Percentiles rank a stretch among this genome's conserved stretches.
Conservation (phyloP, 2,329 filamentous ascomycete genomes). For the Fusarium xyrophilum region DNA sequence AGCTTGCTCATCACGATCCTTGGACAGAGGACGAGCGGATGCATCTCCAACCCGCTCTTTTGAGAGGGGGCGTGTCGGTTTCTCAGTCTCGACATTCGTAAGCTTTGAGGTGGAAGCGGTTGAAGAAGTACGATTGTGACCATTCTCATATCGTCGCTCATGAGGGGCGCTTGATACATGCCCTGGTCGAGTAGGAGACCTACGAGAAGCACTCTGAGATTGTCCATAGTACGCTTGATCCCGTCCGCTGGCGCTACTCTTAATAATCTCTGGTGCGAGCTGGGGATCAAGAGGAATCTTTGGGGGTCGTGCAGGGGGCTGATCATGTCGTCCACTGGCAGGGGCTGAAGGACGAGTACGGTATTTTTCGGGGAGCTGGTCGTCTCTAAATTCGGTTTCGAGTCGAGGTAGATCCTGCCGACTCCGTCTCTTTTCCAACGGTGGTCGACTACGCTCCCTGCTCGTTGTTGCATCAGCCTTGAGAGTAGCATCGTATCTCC, state of each 20-base stretch:
- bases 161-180: conserved; percentile 40
- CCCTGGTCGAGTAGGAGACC: conserved; percentile 44
- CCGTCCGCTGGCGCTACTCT: conserved; percentile 50
- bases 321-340: conserved; percentile 43
- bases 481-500: conserved; percentile 28
- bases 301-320: conserved; percentile 42
- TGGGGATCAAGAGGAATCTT: conserved; percentile 45
- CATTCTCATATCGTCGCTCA: conserved; percentile 40
- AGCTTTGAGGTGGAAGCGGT: conserved; percentile 42
- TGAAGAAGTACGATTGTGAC: conserved; percentile 37
- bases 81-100: conserved; percentile 40
- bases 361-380: conserved; percentile 42
- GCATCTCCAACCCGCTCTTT: conserved; percentile 42
- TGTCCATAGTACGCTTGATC: conserved; percentile 50
- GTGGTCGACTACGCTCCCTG: conserved; percentile 36
- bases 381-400: conserved; percentile 50
- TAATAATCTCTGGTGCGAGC: conserved; percentile 53
- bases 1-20: conserved; percentile 41
- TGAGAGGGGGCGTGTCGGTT: conserved; percentile 42
- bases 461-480: conserved; percentile 19
- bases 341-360: conserved; percentile 49
- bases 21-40: conserved; percentile 43
- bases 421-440: conserved; percentile 43
- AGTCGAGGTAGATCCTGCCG: conserved; percentile 54
- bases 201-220: conserved; percentile 22